Percentiles rank a stretch among this genome's conserved stretches.
These are phyloP conservation scores for Omphalotus guepiniiformis DNA, from an alignment of 768 basidiomycete genomes.

Conservation along the genomic window DNA sequence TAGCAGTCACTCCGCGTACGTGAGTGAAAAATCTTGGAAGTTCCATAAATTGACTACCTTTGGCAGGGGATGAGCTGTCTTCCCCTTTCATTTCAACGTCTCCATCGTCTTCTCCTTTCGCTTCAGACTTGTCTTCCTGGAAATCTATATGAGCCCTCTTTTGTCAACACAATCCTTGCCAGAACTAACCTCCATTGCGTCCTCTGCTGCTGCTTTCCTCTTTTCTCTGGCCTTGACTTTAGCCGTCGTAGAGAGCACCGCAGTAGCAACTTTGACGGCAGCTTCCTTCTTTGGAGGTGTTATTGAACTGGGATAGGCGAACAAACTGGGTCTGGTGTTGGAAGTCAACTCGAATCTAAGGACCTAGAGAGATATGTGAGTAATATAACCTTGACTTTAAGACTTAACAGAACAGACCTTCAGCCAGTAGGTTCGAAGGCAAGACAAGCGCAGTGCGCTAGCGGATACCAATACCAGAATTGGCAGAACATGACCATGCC, in stretches of 20 bases:
- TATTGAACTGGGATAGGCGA: constrained; percentile 84
- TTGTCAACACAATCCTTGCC: constrained; percentile 56
- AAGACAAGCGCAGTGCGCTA: constrained; percentile 88
- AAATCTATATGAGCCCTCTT: constrained; percentile 12
- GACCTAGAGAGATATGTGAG: constrained; percentile 43
- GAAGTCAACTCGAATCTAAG: constrained; percentile 91
- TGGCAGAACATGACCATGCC: constrained; percentile 99
- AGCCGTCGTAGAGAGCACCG: constrained; percentile 94
- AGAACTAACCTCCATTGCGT: constrained; percentile 82
- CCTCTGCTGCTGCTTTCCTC: constrained; percentile 83
- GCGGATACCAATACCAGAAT: constrained; percentile 99
- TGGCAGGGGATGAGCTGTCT: constrained; percentile 68
- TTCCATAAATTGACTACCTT: constrained; percentile 76
- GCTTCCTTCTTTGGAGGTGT: constrained; percentile 93
- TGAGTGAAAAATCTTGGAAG: constrained; percentile 76
- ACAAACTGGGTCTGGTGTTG: constrained; percentile 85
- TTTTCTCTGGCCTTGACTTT: constrained; percentile 95
- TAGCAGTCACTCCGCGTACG: constrained; percentile 71
- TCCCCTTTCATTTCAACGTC: constrained; percentile 79
- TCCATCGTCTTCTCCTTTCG: constrained; percentile 47
- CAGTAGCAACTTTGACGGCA: constrained; percentile 87
- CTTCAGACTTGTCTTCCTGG: constrained; percentile 53
- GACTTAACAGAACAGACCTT: constrained; percentile 72
- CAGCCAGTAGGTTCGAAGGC: constrained; percentile 93
- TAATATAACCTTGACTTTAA: background rate